Conservation (phyloP, 2,329 filamentous ascomycete species). For the Trichoderma koningiopsis region DNA sequence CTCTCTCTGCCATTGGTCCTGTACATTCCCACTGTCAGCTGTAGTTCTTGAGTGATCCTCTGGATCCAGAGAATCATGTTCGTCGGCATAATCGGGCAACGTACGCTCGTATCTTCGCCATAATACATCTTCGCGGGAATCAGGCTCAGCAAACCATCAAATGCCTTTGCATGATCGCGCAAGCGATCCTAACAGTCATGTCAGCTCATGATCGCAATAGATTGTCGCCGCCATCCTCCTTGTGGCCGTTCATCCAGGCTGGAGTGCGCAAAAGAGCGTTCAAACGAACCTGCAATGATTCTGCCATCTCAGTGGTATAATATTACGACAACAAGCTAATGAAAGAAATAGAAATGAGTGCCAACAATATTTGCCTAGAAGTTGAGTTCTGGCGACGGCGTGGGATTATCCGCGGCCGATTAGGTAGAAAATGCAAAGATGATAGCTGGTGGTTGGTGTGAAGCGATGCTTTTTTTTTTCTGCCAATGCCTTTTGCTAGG, state of each 20-base stretch:
- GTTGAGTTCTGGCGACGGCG: not conserved
- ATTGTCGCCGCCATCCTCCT: not conserved
- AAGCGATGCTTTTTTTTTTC: conserved; percentile 24
- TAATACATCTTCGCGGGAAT: conserved; percentile 93
- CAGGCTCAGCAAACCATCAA: conserved; percentile 82
- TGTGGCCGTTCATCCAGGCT: not conserved
- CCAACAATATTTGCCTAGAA: not conserved
- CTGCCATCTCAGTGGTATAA: conserved; percentile 40
- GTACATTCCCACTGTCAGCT: conserved; percentile 19
- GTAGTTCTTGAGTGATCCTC: not conserved
- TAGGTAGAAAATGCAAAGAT: conserved; percentile 9
- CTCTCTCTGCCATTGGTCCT: conserved; percentile 92
- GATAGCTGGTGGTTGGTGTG: conserved; percentile 16
- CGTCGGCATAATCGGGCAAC: conserved; percentile 41
- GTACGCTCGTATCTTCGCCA: conserved; percentile 78
- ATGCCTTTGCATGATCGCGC: conserved; percentile 68
- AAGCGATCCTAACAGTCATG: conserved; percentile 52
- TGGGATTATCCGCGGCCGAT: not conserved
- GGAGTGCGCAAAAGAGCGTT: conserved; percentile 36
- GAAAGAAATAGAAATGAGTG: not conserved
- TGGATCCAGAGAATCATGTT: not conserved
- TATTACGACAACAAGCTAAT: not conserved
- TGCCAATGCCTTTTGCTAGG: conserved; percentile 20
- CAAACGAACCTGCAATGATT: conserved; percentile 51
- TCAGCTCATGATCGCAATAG: conserved; percentile 25